Evolutionary conservation across 1,139 yeast genomes (phyloP), one percentile per base, ranked within the genome.

Genomic region (Yamadazyma mexicana): DNA sequence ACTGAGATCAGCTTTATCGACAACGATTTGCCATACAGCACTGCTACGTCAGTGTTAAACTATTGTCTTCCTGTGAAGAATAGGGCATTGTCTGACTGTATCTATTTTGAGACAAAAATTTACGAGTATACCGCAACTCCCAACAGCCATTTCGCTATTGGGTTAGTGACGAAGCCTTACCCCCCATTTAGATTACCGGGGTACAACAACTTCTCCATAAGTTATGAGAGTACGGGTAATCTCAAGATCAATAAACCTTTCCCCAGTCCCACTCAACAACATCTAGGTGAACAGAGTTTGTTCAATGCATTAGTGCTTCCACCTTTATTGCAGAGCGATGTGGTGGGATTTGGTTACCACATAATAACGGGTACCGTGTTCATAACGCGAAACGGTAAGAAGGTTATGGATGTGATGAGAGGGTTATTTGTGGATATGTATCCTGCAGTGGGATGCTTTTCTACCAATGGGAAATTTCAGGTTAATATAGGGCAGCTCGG

Each of bases 401-500:
- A 86, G 52, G 64, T 89, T 25, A 80, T 87, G 63, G 98, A 92
- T 53, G 85, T 89, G 7, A 77, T 87, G 55, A 84, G 80, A 49
- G 88, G 91, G 23, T 77, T 91, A 58, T 83, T 79, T 44, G 74
- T 86, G 38, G 95, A 91, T 55, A 58, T 92, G 54, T 89, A 81
- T 54, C 98, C 98, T 6, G 87, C 94, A 3, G 70, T 92, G n/a
- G 98, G 98, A 7, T 94, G 54, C 75, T 81, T 58, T 65, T 77
- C 57, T 79, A 84, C 52, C 74, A 91, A 40, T 79, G 95, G 61
- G 60, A 73, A 81, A 46, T 76, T 92, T 38, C 85, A 83, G 51
- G 91, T 86, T 11, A 92, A 92, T 58, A 65, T 92, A 42, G 98
- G 98, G 1, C 96, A 89, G 56, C 66, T 82, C 35, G 98, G 98